A percentile compares a stretch with the other conserved stretches of the same genome.
phyloP scores from a whole-genome alignment of 805 yeast genomes.

The Candida morakotiae region DNA sequence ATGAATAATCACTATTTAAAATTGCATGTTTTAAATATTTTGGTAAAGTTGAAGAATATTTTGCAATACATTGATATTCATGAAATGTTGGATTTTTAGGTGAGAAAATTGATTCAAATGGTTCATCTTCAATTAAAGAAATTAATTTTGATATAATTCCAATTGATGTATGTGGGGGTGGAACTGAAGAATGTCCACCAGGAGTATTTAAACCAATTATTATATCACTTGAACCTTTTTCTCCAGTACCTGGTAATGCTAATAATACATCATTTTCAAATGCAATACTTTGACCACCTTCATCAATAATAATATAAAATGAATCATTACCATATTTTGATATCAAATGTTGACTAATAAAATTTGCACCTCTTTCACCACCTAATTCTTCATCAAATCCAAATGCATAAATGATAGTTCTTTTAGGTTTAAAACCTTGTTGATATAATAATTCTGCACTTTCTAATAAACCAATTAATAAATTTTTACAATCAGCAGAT shows the following conservation, averaged over 20 bases:
- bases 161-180: slow-evolving; percentile 78
- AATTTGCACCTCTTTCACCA: slow-evolving; percentile 59
- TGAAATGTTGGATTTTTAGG: slow-evolving; percentile 57
- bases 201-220: slow-evolving; percentile 49
- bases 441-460: slow-evolving; percentile 53
- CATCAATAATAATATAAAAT: slow-evolving; percentile 66
- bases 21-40: slow-evolving; percentile 23
- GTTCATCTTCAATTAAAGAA: slow-evolving; percentile 51
- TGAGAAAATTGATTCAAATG: slow-evolving; percentile 45
- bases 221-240: slow-evolving; percentile 45
- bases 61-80: slow-evolving; percentile 61
- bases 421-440: slow-evolving; percentile 52
- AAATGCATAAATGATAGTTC: slow-evolving; percentile 61
- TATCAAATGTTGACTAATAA: slow-evolving; percentile 44
- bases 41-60: slow-evolving; percentile 28
- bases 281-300: slow-evolving; percentile 42
- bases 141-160: slow-evolving; percentile 66
- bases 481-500: slow-evolving; percentile 67
- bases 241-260: slow-evolving; percentile 49
- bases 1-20: slow-evolving; percentile 29
- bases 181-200: slow-evolving; percentile 81
- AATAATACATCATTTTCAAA: slow-evolving; percentile 47
- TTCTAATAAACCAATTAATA: slow-evolving; percentile 62
- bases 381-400: slow-evolving; percentile 81
- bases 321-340: slow-evolving; percentile 59